Evolutionary conservation across 1,284 basidiomycete species (phyloP), one percentile per base, ranked within the genome.

Genomic region (Cryptococcus wingfieldii): DNA sequence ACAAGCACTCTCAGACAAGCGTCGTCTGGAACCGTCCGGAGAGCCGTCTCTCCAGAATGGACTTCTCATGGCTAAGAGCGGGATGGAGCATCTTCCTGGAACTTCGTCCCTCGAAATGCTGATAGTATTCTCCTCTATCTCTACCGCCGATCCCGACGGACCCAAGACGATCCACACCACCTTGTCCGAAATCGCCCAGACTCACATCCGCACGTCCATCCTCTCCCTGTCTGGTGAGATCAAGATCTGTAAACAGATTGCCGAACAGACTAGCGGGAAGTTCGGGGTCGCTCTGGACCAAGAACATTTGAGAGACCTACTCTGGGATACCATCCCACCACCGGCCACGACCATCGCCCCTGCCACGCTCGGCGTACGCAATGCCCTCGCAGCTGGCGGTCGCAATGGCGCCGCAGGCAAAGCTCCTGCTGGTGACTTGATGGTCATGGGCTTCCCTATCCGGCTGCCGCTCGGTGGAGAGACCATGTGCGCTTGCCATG

Each of bases 361-460:
- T 8, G 57, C 63, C 1, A 75, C 73, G 1, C 47, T 69, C 37
- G 63, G 64, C 4, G 69, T 71, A 6, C 62, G 69, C 5, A 80
- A 83, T 1, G 74, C 84, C 5, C 67, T 83, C 4, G 82, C 83
- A n/a, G 71, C 81, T 4, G 78, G 71, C 5, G 69, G 69, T 1
- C 54, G 44, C n/a, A 53, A 42, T 16, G 53, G 42, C 5, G 60
- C 37, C 8, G 50, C 38, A 4, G 61, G 48, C 14, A 56, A 66
- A 12, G 86, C 86, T 52, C 84, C 84, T 14, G 83, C 85, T 0
- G 88, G 89, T 0, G 93, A 98, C 76, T 79, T 99, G 41, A 94
- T 99, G 86, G 88, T 96, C 81, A 98, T 99, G 93, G 95, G 95
- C 4, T 99, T 99, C 76, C 96, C 92, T 0, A 90, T 88, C 16